Percentiles rank a stretch among this genome's conserved stretches.
Conservation (phyloP, 2,329 filamentous ascomycete genomes). For the Pseudopyrenochaeta lycopersici region DNA sequence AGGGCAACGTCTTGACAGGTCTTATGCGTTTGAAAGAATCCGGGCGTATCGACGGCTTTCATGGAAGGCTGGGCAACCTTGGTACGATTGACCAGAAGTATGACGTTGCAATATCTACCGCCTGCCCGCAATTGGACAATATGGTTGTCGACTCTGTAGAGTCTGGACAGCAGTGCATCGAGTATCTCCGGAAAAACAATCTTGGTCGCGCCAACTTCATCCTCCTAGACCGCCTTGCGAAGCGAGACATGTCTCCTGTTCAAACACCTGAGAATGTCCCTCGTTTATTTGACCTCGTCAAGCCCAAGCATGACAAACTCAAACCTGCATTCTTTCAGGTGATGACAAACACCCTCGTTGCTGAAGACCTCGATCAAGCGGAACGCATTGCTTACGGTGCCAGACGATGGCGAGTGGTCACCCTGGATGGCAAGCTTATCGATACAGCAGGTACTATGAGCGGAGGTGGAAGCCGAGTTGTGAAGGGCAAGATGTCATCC, state of each 20-base stretch:
- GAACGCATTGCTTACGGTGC: conserved; percentile 97
- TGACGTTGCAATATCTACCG: conserved; percentile 97
- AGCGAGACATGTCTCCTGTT: conserved; percentile 79
- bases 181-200: conserved; percentile 96
- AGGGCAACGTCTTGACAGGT: conserved; percentile 89
- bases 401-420: conserved; percentile 94
- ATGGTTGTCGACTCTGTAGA: conserved; percentile 97
- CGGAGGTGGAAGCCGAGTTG: conserved; percentile 89
- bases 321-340: conserved; percentile 93
- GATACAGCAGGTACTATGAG: conserved; percentile 99
- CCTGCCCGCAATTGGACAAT: conserved; percentile 89
- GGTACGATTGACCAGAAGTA: conserved; percentile 94
- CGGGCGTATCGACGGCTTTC: conserved; percentile 95
- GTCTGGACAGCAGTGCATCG: conserved; percentile 96
- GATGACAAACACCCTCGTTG: conserved; percentile 93
- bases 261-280: conserved; percentile 92
- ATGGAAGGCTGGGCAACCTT: conserved; percentile 92
- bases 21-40: conserved; percentile 96
- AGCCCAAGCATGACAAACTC: conserved; percentile 87
- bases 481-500: conserved; percentile 94
- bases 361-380: conserved; percentile 90
- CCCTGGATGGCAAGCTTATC: conserved; percentile 91
- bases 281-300: conserved; percentile 90
- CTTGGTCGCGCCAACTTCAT: conserved; percentile 97
- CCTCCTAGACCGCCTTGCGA: conserved; percentile 85